Conservation (phyloP, 2,329 filamentous ascomycete genomes). For the Sarocladium kiliense region DNA sequence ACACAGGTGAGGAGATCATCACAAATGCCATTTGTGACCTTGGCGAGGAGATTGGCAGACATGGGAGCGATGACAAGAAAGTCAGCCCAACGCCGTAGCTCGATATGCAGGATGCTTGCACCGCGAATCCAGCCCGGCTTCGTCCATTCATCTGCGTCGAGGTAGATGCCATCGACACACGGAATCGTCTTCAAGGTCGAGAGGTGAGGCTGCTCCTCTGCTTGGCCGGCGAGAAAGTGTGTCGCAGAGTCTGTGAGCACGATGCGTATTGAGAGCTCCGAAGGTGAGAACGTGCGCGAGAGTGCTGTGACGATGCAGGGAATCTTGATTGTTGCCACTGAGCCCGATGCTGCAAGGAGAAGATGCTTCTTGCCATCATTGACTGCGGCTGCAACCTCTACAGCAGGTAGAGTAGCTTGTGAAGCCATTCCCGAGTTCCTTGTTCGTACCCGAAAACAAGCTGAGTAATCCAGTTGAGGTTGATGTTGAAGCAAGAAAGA, state of each 20-base stretch:
- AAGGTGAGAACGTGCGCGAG: slow-evolving; percentile 25
- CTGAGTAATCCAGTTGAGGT: too few species aligned
- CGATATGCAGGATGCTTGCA: slow-evolving; percentile 83
- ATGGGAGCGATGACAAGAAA: slow-evolving; percentile 75
- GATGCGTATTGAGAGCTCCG: slow-evolving; percentile 72
- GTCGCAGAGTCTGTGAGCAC: slow-evolving; percentile 70
- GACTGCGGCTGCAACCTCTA: slow-evolving; percentile 25
- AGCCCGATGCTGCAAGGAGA: slow-evolving; percentile 37
- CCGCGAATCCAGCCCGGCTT: slow-evolving; percentile 67
- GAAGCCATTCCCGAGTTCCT: too few species aligned
- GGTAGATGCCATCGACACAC: slow-evolving; percentile 76
- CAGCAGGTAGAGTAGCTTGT: slow-evolving; percentile 14
- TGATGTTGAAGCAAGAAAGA: too few species aligned
- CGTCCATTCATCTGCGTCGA: slow-evolving; percentile 81
- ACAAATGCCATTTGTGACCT: slow-evolving; percentile 71
- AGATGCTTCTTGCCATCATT: slow-evolving; percentile 36
- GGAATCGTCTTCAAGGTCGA: slow-evolving; percentile 52
- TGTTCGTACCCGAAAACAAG: too few species aligned
- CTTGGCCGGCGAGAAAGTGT: slow-evolving; percentile 73
- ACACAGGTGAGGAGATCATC: slow-evolving; percentile 72
- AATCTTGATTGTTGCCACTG: slow-evolving; percentile 86
- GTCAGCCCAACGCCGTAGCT: slow-evolving; percentile 74
- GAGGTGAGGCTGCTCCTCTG: slow-evolving; percentile 69
- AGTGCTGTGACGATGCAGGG: slow-evolving; percentile 60
- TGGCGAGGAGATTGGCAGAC: slow-evolving; percentile 80